These are phyloP conservation scores for Chondrostereum purpureum DNA, from an alignment of 1,284 basidiomycete species.

Conservation along the genomic window DNA sequence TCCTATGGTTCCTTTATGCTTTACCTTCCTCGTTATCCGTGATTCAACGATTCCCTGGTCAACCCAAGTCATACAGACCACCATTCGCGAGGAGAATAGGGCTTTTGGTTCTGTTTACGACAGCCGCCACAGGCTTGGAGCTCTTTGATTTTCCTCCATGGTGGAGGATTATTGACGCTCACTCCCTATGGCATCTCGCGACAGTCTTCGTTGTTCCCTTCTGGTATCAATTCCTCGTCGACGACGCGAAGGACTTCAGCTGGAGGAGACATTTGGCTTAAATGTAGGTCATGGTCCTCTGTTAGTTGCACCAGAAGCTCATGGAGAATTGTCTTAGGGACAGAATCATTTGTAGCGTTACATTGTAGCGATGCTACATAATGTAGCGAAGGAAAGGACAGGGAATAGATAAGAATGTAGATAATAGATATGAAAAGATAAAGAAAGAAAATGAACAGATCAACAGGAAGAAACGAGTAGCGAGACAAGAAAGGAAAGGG, in stretches of 20 bases:
- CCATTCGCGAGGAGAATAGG: constrained; percentile 47
- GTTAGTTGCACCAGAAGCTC: no score
- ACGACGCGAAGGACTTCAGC: constrained; percentile 57
- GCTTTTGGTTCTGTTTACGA: constrained; percentile 66
- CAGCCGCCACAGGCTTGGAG: constrained; percentile 76
- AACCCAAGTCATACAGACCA: constrained; percentile 48
- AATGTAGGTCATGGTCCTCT: no score
- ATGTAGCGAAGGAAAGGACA: no score
- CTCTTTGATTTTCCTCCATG: constrained; percentile 90
- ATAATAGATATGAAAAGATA: no score
- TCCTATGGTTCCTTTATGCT: constrained; percentile 80
- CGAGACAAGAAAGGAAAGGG: no score
- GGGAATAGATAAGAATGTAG: no score
- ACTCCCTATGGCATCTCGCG: constrained; percentile 89
- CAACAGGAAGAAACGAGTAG: no score
- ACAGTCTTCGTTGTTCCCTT: constrained; percentile 75
- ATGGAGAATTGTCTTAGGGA: no score
- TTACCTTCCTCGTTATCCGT: constrained; percentile 45
- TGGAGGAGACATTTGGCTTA: constrained; percentile 34
- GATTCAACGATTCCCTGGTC: constrained; percentile 47
- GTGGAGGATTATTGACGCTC: constrained; percentile 79
- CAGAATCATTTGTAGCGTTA: no score
- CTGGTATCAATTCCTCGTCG: constrained; percentile 82
- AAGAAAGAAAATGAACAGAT: no score
- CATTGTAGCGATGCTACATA: no score